phyloP scores from a whole-genome alignment of 805 yeast genomes.

The Lipomyces anomalus region DNA sequence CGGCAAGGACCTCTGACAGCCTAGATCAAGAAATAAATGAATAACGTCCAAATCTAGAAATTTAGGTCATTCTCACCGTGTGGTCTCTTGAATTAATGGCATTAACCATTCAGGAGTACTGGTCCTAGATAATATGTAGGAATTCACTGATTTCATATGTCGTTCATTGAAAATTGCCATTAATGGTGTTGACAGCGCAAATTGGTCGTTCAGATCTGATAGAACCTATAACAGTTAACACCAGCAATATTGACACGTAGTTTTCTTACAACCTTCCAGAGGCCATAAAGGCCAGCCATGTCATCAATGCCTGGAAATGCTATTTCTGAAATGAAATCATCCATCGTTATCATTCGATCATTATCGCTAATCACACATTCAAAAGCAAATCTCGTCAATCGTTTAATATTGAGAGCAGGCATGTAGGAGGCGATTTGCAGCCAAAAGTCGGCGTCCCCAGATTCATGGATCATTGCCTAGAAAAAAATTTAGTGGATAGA shows the following conservation, averaged over 20 bases:
- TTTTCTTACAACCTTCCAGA: slow-evolving; percentile 1
- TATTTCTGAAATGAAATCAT: slow-evolving; percentile 5
- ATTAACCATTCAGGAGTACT: neutral
- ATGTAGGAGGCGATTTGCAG: slow-evolving; percentile 17
- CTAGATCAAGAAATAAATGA: neutral
- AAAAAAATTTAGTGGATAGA: slow-evolving; percentile 45
- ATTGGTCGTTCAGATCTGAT: neutral
- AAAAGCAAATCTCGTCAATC: slow-evolving; percentile 15
- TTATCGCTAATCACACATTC: slow-evolving; percentile 13
- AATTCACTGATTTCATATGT: neutral
- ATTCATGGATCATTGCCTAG: slow-evolving; percentile 55
- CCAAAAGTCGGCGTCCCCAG: slow-evolving; percentile 29
- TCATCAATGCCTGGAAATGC: slow-evolving; percentile 11
- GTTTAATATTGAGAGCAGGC: slow-evolving; percentile 15
- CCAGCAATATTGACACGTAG: neutral
- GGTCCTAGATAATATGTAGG: neutral
- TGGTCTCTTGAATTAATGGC: neutral
- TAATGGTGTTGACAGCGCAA: neutral
- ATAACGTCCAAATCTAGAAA: neutral
- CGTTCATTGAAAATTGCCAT: neutral
- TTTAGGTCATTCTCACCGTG: neutral
- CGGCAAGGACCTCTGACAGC: neutral
- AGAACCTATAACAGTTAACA: neutral
- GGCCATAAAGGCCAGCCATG: slow-evolving; percentile 10
- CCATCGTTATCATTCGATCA: neutral